Conservation (phyloP, 73 alveolate genomes). For the Blepharisma japonicum region DNA sequence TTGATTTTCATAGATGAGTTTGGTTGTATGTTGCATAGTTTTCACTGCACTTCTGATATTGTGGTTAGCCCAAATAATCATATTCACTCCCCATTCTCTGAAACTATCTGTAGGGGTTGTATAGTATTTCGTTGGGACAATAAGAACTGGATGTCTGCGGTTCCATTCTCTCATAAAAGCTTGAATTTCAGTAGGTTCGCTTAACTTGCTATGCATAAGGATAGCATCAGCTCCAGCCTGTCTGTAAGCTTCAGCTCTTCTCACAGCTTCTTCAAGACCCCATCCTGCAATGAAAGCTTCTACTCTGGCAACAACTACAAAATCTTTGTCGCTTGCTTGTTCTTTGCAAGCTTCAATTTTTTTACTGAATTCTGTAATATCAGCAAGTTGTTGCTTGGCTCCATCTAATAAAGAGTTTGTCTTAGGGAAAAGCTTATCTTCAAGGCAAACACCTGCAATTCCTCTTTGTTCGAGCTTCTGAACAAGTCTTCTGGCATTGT, state of each 20-base stretch:
- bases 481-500: constrained; percentile 81
- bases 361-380: constrained; percentile 70
- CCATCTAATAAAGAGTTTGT: constrained; percentile 79
- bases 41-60: constrained; percentile 67
- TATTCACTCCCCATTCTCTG: constrained; percentile 70
- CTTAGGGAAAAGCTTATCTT: constrained; percentile 79
- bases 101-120: constrained; percentile 72
- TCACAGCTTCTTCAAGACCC: constrained; percentile 80
- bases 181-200: constrained; percentile 71
- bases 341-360: constrained; percentile 78
- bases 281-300: constrained; percentile 86
- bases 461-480: constrained; percentile 75
- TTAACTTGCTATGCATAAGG: constrained; percentile 69
- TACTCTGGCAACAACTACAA: constrained; percentile 77
- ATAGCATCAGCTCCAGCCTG: constrained; percentile 91
- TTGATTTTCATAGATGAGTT: constrained; percentile 41
- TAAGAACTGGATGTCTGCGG: constrained; percentile 70
- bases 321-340: constrained; percentile 63
- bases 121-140: constrained; percentile 86
- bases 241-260: constrained; percentile 81
- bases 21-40: constrained; percentile 71
- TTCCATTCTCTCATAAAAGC: constrained; percentile 71
- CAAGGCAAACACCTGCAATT: constrained; percentile 84
- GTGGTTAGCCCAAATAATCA: constrained; percentile 87
- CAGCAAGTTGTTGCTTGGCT: constrained; percentile 70